A percentile compares a stretch with the other conserved stretches of the same genome.
Conservation (phyloP, 2,329 filamentous ascomycete genomes). For the Graphium sp. region DNA sequence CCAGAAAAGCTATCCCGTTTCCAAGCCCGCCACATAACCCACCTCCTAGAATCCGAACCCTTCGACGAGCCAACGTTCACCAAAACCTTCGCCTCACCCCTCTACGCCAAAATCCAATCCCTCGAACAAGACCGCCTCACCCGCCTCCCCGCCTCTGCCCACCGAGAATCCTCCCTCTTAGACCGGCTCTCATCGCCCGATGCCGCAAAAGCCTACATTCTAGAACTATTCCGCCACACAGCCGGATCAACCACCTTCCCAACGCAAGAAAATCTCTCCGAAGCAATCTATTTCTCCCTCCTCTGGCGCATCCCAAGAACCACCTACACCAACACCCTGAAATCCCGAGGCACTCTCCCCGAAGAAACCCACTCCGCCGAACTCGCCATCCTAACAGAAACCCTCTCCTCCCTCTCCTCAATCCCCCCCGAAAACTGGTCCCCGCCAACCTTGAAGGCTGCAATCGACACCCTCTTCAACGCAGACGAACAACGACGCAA, state of each 20-base stretch:
- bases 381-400: background rate
- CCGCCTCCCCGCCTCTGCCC: background rate
- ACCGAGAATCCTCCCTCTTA: background rate
- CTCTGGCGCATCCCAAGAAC: slow-evolving; percentile 17
- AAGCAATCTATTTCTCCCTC: too few relatives aligned
- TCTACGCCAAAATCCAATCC: slow-evolving; percentile 3
- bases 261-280: too few relatives aligned
- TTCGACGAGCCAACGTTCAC: slow-evolving; percentile 5
- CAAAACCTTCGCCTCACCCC: slow-evolving; percentile 6
- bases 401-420: slow-evolving; percentile 9
- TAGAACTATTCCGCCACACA: slow-evolving; percentile 5
- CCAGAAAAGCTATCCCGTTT: slow-evolving; percentile 67
- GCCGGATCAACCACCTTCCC: too few relatives aligned
- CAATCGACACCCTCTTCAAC: background rate
- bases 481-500: slow-evolving; percentile 11
- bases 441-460: slow-evolving; percentile 9
- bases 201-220: slow-evolving; percentile 5
- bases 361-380: too few relatives aligned
- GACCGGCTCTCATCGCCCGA: too few relatives aligned
- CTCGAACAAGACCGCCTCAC: background rate
- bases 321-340: slow-evolving; percentile 9
- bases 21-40: slow-evolving; percentile 46
- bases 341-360: too few relatives aligned
- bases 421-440: slow-evolving; percentile 8
- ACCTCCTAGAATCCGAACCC: slow-evolving; percentile 11